A percentile compares a stretch with the other conserved stretches of the same genome.
These are phyloP conservation scores for Sisymbrium irio DNA, from an alignment of 345 rosid species.

Conservation along the genomic window DNA sequence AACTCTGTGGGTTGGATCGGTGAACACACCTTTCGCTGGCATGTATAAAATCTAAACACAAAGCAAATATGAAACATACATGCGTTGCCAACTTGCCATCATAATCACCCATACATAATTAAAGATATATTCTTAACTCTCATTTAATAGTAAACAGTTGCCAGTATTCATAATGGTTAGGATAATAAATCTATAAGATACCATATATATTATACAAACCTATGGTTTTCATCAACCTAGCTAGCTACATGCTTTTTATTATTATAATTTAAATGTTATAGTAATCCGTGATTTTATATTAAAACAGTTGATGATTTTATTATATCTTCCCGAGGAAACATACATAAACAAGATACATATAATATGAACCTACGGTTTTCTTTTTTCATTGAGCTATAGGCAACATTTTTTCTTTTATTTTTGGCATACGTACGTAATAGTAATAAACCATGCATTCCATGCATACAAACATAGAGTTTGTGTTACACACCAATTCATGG, in stretches of 20 bases:
- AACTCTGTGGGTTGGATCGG: constrained; percentile 67
- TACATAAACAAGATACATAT: constrained; percentile 2
- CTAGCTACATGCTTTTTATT: neutral
- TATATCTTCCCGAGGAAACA: neutral
- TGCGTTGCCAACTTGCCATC: neutral
- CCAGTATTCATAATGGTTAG: no score
- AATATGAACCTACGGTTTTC: neutral
- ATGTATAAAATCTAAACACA: constrained; percentile 21
- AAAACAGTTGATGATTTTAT: constrained; percentile 14
- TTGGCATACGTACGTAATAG: constrained; percentile 11
- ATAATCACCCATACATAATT: neutral
- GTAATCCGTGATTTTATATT: no score
- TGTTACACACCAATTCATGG: constrained; percentile 25
- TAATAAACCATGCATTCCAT: constrained; percentile 19
- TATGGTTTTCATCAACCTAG: neutral
- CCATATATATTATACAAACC: no score
- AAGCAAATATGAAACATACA: neutral
- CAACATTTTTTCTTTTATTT: constrained; percentile 7
- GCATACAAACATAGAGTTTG: constrained; percentile 35
- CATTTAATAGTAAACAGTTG: no score
- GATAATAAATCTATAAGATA: no score
- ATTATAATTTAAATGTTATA: neutral
- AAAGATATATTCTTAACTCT: no score
- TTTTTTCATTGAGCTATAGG: constrained; percentile 15
- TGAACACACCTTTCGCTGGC: constrained; percentile 48